Conservation (phyloP, 2,329 filamentous ascomycete species). For the Pyrenochaeta sp. region DNA sequence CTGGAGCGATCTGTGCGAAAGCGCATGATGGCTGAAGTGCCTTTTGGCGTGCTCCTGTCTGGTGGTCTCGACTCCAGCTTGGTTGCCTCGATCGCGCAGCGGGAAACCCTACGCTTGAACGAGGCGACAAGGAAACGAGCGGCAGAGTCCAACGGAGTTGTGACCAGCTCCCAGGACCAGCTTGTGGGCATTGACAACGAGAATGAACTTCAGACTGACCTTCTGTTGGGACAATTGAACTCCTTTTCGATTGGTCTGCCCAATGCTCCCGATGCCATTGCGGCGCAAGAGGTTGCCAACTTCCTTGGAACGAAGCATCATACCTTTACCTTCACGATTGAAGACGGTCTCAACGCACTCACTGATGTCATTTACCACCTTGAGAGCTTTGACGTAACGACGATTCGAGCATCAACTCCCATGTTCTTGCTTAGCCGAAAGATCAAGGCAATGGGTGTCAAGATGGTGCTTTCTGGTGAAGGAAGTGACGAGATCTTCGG, state of each 20-base stretch:
- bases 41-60: conserved; percentile 93
- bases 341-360: conserved; percentile 95
- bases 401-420: conserved; percentile 95
- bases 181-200: conserved; percentile 95
- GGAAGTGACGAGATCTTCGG: conserved; percentile 98
- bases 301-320: conserved; percentile 98
- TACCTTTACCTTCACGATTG: conserved; percentile 96
- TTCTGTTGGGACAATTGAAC: conserved; percentile 92
- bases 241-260: conserved; percentile 98
- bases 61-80: conserved; percentile 95
- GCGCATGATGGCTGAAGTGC: conserved; percentile 97
- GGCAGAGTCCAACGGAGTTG: conserved; percentile 43
- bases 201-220: conserved; percentile 86
- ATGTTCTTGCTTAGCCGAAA: conserved; percentile 98
- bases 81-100: conserved; percentile 92
- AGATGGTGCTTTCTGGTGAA: conserved; percentile 98
- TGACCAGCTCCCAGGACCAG: conserved; percentile 46
- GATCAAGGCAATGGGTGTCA: conserved; percentile 99
- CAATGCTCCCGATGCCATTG: conserved; percentile 88
- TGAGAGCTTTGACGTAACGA: conserved; percentile 97
- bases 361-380: conserved; percentile 98
- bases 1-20: conserved; percentile 94
- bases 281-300: conserved; percentile 90
- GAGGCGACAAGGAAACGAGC: conserved; percentile 61
- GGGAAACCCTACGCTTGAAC: conserved; percentile 83